These are phyloP conservation scores for Lactarius akahatsu DNA, from an alignment of 768 basidiomycete species.

Conservation along the genomic window DNA sequence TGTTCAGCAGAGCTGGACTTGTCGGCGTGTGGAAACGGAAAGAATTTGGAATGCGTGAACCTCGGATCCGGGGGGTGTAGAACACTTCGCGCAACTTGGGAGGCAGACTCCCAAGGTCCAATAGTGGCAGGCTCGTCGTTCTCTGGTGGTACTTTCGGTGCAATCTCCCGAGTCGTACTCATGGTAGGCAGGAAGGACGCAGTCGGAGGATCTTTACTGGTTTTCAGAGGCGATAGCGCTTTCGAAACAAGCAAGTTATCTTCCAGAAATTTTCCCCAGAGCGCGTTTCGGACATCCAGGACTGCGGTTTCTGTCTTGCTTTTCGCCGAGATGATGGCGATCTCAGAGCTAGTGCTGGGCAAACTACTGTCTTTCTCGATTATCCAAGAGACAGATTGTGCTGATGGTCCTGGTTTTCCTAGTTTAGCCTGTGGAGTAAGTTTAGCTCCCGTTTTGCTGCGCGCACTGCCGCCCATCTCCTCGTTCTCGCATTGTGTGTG, in stretches of 20 bases:
- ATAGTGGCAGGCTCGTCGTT: conserved; percentile 34
- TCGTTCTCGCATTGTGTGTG: not conserved
- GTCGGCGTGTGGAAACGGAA: conserved; percentile 10
- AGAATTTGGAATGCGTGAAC: conserved; percentile 8
- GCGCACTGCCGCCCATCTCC: not conserved
- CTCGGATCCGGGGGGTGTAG: not conserved
- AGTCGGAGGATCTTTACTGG: not conserved
- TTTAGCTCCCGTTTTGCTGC: not conserved
- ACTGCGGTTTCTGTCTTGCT: conserved; percentile 37
- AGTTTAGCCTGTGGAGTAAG: not conserved
- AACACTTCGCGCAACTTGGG: conserved; percentile 38
- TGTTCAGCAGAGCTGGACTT: not conserved
- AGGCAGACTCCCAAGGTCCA: conserved; percentile 57
- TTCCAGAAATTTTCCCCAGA: conserved; percentile 32
- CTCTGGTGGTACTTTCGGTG: not conserved
- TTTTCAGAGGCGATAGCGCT: not conserved
- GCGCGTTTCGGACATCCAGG: conserved; percentile 37
- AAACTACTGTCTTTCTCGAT: conserved; percentile 45
- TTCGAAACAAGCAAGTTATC: not conserved
- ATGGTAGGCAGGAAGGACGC: not conserved
- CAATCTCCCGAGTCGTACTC: not conserved
- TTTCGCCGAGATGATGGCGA: conserved; percentile 6
- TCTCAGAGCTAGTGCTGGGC: conserved; percentile 26
- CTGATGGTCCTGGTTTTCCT: conserved; percentile 2
- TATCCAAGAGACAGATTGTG: conserved; percentile 52